Conservation (phyloP, 106 monocot genomes). For the Amphibolis antarctica region DNA sequence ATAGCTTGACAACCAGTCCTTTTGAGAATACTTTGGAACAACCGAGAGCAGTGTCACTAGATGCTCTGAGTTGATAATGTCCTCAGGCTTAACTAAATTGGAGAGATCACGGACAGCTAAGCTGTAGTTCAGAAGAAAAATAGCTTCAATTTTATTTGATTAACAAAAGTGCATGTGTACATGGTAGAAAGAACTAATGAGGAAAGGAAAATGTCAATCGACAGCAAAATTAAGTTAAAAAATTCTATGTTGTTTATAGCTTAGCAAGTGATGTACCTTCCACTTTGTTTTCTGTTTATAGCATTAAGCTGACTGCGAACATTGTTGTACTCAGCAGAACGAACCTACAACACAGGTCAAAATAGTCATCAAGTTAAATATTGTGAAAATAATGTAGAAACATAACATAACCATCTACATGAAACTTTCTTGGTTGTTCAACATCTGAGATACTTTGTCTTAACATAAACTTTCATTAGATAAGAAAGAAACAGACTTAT, state of each 20-base stretch:
- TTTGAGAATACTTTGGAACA: slow-evolving; percentile 89
- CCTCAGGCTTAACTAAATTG: slow-evolving; percentile 77
- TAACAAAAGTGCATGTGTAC: too few species aligned
- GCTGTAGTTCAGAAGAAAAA: slow-evolving; percentile 29
- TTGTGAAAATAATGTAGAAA: too few species aligned
- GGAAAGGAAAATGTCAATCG: neutral
- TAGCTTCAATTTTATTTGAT: too few species aligned
- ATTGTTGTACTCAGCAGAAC: slow-evolving; percentile 78
- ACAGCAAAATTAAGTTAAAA: neutral
- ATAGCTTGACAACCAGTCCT: slow-evolving; percentile 88
- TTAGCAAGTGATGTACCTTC: slow-evolving; percentile 41
- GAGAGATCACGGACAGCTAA: slow-evolving; percentile 93
- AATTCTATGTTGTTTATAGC: neutral
- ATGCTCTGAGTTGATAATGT: slow-evolving; percentile 89
- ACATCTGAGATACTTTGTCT: too few species aligned
- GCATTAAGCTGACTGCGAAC: slow-evolving; percentile 94
- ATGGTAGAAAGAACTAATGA: neutral
- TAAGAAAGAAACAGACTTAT: too few species aligned
- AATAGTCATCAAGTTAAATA: neutral
- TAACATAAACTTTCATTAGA: too few species aligned
- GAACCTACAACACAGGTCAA: slow-evolving; percentile 36
- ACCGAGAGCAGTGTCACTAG: slow-evolving; percentile 82
- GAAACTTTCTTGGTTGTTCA: too few species aligned
- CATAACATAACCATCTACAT: too few species aligned
- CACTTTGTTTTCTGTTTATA: slow-evolving; percentile 94